Evolutionary conservation across 2,329 filamentous ascomycete genomes (phyloP).

Genomic region (Curvularia lunata): DNA sequence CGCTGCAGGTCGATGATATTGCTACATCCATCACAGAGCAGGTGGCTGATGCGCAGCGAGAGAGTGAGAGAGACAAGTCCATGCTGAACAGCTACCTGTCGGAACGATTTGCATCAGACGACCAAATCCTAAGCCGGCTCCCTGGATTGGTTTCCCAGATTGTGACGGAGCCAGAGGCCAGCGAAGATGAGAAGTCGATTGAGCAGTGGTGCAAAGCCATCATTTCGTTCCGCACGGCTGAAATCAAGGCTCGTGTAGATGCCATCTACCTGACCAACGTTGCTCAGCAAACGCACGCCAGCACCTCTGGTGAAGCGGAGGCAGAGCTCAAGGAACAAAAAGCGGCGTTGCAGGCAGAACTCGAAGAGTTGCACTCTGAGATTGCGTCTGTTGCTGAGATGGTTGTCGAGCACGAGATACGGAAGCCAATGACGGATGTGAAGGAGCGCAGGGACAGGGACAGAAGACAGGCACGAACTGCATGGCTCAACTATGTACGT

Average conservation of each 20-base stretch:
- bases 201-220: conserved; percentile 61
- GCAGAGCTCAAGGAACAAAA: conserved; percentile 60
- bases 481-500: conserved; percentile 54
- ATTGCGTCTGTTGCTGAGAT: conserved; percentile 74
- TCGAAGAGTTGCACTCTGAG: conserved; percentile 73
- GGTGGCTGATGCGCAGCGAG: conserved; percentile 54
- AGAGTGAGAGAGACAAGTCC: conserved; percentile 55
- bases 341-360: conserved; percentile 64
- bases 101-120: conserved; percentile 64
- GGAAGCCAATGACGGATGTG: conserved; percentile 63
- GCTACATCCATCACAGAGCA: conserved; percentile 40
- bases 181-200: conserved; percentile 60
- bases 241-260: conserved; percentile 56
- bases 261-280: conserved; percentile 59
- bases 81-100: conserved; percentile 59
- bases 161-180: conserved; percentile 54
- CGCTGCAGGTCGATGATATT: conserved; percentile 38
- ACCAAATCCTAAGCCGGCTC: conserved; percentile 68
- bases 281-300: conserved; percentile 9
- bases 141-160: conserved; percentile 71
- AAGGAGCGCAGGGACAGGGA: conserved; percentile 48
- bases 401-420: conserved; percentile 71
- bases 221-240: conserved; percentile 48
- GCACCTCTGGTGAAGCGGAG: conserved; percentile 20
- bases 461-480: conserved; percentile 41